Conservation (phyloP, 306 rosid species). For the Gillenia trifoliata region DNA sequence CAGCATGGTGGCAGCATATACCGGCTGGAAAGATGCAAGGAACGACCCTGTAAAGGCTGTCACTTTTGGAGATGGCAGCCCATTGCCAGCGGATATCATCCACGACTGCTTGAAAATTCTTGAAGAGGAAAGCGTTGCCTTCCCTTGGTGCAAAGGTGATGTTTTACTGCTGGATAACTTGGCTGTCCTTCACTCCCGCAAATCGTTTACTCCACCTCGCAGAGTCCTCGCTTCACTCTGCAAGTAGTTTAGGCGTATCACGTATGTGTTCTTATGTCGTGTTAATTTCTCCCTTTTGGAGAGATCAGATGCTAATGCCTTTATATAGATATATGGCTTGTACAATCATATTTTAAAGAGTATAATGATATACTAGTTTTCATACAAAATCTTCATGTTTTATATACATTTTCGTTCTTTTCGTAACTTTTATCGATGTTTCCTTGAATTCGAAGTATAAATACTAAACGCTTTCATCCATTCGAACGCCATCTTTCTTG, state of each 20-base stretch:
- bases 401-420: no score
- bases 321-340: no score
- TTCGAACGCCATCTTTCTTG: no score
- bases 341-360: no score
- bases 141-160: slow-evolving; percentile 69
- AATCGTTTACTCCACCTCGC: slow-evolving; percentile 69
- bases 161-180: slow-evolving; percentile 69
- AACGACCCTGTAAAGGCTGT: slow-evolving; percentile 79
- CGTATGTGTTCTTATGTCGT: background rate
- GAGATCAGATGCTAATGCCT: background rate
- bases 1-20: slow-evolving; percentile 88
- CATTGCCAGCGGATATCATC: slow-evolving; percentile 55
- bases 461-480: background rate
- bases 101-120: slow-evolving; percentile 57
- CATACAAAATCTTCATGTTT: background rate
- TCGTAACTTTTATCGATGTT: background rate
- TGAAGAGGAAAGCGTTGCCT: slow-evolving; percentile 71
- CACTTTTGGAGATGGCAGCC: slow-evolving; percentile 70
- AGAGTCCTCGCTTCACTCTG: slow-evolving; percentile 50
- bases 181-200: slow-evolving; percentile 79
- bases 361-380: background rate
- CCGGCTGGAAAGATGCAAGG: slow-evolving; percentile 47
- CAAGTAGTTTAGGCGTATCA: slow-evolving; percentile 19
- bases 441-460: background rate
- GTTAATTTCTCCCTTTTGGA: background rate